Conservation (phyloP, 805 yeast species). For the Scheffersomyces lignosus region DNA sequence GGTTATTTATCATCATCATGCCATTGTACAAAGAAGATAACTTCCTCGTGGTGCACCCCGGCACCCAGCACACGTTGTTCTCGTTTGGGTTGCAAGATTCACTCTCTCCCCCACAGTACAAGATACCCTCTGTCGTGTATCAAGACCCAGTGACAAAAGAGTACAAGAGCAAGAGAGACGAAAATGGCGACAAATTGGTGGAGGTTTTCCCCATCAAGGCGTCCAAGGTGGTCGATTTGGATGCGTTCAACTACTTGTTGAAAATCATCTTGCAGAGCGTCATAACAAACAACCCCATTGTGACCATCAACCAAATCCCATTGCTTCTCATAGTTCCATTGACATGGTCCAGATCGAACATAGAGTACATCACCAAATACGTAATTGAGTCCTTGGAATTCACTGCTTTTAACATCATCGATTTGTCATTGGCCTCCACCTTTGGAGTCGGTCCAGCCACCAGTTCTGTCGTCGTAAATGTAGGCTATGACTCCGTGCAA, state of each 20-base stretch:
- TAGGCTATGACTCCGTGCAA: slow-evolving; percentile 76
- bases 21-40: slow-evolving; percentile 47
- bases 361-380: slow-evolving; percentile 72
- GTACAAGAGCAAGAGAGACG: slow-evolving; percentile 28
- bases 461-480: slow-evolving; percentile 73
- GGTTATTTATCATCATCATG: no score
- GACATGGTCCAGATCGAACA: slow-evolving; percentile 64
- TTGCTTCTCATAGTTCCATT: slow-evolving; percentile 59
- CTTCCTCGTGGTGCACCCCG: slow-evolving; percentile 68
- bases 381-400: slow-evolving; percentile 72
- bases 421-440: slow-evolving; percentile 65
- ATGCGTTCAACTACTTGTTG: slow-evolving; percentile 67
- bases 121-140: slow-evolving; percentile 78
- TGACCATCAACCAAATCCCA: slow-evolving; percentile 67
- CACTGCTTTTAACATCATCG: slow-evolving; percentile 69
- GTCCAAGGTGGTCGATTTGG: slow-evolving; percentile 65
- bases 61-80: slow-evolving; percentile 71
- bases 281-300: slow-evolving; percentile 35
- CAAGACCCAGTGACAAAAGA: slow-evolving; percentile 36
- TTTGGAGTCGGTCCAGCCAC: slow-evolving; percentile 71
- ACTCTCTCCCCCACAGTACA: slow-evolving; percentile 70
- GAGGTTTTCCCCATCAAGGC: slow-evolving; percentile 62
- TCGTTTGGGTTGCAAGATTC: slow-evolving; percentile 80
- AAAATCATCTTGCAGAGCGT: slow-evolving; percentile 44
- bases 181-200: slow-evolving; percentile 21